Percentiles rank a stretch among this genome's conserved stretches.
Evolutionary conservation across 768 basidiomycete species (phyloP).

Genomic region (Termitomyces sp.): DNA sequence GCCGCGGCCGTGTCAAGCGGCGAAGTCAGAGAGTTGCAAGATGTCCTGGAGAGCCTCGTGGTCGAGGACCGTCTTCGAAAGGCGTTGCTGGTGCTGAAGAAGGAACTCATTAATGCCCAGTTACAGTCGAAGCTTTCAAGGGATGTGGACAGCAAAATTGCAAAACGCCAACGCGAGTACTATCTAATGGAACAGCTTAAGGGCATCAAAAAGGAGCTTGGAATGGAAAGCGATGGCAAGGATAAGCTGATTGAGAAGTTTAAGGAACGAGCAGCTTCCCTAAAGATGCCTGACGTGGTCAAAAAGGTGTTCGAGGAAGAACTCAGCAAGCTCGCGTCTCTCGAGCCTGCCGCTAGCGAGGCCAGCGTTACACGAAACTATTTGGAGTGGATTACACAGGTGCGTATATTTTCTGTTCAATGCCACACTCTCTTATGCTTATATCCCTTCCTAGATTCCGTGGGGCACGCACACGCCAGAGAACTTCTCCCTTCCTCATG

Average conservation of each 20-base stretch:
- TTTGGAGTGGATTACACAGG: conserved; percentile 88
- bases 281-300: conserved; percentile 89
- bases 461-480: conserved; percentile 96
- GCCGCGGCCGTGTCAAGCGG: conserved; percentile 94
- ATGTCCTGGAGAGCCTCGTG: conserved; percentile 81
- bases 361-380: conserved; percentile 95
- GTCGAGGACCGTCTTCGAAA: conserved; percentile 89
- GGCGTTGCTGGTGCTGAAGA: conserved; percentile 90
- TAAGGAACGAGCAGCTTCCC: conserved; percentile 70
- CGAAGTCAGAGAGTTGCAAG: conserved; percentile 89
- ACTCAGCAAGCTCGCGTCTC: conserved; percentile 78
- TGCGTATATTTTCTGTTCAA: conserved; percentile 18
- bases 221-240: conserved; percentile 93
- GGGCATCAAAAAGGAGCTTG: conserved; percentile 93
- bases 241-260: conserved; percentile 93
- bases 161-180: conserved; percentile 90
- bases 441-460: conserved; percentile 54
- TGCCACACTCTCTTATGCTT: conserved; percentile 1
- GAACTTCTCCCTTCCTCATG: conserved; percentile 84
- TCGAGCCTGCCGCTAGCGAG: conserved; percentile 89
- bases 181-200: conserved; percentile 97
- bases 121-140: conserved; percentile 88
- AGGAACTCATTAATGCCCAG: conserved; percentile 96
- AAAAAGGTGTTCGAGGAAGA: conserved; percentile 97
- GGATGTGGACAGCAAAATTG: conserved; percentile 93